Evolutionary conservation across 2,329 filamentous ascomycete species (phyloP), one percentile per base, ranked within the genome.

Genomic region (Hypocreales sp.): DNA sequence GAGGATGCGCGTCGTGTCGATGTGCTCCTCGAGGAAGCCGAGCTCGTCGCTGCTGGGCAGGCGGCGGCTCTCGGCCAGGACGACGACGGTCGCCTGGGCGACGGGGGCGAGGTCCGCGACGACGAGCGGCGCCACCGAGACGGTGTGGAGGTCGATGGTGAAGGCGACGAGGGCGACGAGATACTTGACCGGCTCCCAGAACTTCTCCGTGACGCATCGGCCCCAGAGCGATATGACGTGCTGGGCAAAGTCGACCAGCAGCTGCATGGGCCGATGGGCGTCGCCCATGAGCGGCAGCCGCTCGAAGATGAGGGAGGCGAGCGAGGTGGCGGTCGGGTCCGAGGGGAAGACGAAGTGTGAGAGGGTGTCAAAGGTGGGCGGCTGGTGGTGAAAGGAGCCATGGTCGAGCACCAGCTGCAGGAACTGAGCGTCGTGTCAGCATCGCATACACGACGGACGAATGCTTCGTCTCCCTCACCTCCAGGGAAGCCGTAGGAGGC

Each of bases 301-400:
- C 35, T 79, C 71, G 28, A 81, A 66, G 17, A 86, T 65, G 14
- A 74, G 58, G 4, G 78, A 70, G 0, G 78, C 70, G 6, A 86
- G 58, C 1, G 72, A 75, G 24, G 63, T 63, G 1, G 53, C 47
- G 2, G 28, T 26, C 11, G 67, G 63, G n/a, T 69, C 57, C 0
- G 78, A 79, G 2, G 77, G 73, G 28, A 82, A 73, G 4, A 58
- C 47, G 45, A 73, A 71, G 25, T 67, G 68, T 7, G 73, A 64
- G 11, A 87, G 56, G 2, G 67, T 60, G 39, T 87, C 79, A 24
- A 87, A 67, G 0, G 72, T 74, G 11, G 75, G 61, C 3, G 72
- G 63, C 22, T 67, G 62, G 11, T 61, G 59, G 24, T 60, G 60
- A 1, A 58, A 54, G 11, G 63, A 57, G 7, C 62, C 63, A 37